A percentile compares a stretch with the other conserved stretches of the same genome.
These are phyloP conservation scores for Candida alai DNA, from an alignment of 805 yeast species.

Conservation along the genomic window DNA sequence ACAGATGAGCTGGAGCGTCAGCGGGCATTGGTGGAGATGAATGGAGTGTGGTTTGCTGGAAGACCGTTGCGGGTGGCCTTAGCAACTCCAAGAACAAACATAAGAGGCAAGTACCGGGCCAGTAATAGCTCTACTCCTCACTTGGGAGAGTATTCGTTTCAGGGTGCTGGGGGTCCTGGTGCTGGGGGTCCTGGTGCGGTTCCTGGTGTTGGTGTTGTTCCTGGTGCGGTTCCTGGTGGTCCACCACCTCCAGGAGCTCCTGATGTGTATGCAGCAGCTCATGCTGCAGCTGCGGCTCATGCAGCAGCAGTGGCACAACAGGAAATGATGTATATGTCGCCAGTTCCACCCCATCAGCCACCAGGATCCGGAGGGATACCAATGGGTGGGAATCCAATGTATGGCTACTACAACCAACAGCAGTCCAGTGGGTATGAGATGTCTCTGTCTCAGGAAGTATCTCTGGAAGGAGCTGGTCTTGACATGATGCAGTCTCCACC, in stretches of 20 bases:
- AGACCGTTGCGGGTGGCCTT: constrained; percentile 72
- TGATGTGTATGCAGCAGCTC: too few relatives aligned
- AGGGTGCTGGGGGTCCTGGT: too few relatives aligned
- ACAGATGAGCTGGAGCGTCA: constrained; percentile 66
- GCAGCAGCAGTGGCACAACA: background rate
- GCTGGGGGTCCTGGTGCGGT: constrained; percentile 2
- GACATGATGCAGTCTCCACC: constrained; percentile 2
- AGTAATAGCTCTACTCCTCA: constrained; percentile 3
- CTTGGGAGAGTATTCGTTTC: too few relatives aligned
- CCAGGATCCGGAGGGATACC: constrained; percentile 7
- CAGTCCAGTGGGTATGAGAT: background rate
- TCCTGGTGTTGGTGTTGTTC: background rate
- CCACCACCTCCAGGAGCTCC: constrained; percentile 4
- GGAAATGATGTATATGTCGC: constrained; percentile 7
- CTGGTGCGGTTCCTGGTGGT: background rate
- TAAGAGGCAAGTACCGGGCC: constrained; percentile 3
- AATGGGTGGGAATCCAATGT: background rate
- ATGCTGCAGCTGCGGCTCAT: background rate
- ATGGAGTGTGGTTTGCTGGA: constrained; percentile 78
- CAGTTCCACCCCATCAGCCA: constrained; percentile 14
- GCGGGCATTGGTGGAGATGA: constrained; percentile 68
- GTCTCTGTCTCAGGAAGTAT: constrained; percentile 1
- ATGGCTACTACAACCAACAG: constrained; percentile 2
- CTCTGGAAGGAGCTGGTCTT: constrained; percentile 1
- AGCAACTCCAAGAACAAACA: constrained; percentile 62